Conservation (phyloP, 1,284 basidiomycete species). For the Irpex sp. region DNA sequence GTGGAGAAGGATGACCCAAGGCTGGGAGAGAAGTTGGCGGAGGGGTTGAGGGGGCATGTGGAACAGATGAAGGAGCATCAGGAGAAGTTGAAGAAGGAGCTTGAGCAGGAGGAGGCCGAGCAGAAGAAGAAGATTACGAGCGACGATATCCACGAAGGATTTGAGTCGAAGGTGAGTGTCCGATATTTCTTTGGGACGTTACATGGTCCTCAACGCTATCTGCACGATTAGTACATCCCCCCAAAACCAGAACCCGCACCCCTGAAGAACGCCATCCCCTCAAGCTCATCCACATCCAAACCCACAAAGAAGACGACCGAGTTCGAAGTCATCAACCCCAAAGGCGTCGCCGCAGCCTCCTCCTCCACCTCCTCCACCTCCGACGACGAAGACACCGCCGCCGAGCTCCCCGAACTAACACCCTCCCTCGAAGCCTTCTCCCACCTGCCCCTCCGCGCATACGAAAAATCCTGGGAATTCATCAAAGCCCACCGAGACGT, state of each 20-base stretch:
- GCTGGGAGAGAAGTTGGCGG: slow-evolving; percentile 43
- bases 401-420: slow-evolving; percentile 67
- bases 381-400: slow-evolving; percentile 44
- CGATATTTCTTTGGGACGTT: background rate
- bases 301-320: slow-evolving; percentile 43
- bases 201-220: background rate
- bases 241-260: slow-evolving; percentile 59
- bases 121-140: slow-evolving; percentile 73
- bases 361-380: slow-evolving; percentile 33
- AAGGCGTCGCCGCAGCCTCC: slow-evolving; percentile 33
- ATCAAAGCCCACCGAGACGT: slow-evolving; percentile 78
- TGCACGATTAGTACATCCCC: slow-evolving; percentile 53
- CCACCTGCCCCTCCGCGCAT: slow-evolving; percentile 64
- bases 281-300: slow-evolving; percentile 34
- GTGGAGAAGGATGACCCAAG: slow-evolving; percentile 48
- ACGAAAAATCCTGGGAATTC: slow-evolving; percentile 73
- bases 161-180: slow-evolving; percentile 58
- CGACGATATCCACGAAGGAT: slow-evolving; percentile 87
- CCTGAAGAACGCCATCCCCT: slow-evolving; percentile 46
- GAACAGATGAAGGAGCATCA: slow-evolving; percentile 54
- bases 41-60: slow-evolving; percentile 52
- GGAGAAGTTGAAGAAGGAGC: slow-evolving; percentile 39
- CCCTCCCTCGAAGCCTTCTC: slow-evolving; percentile 74
- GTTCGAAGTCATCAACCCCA: slow-evolving; percentile 86
- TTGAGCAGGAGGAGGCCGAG: slow-evolving; percentile 43